Conservation (phyloP, 139 green algal genomes). For the Medakamo hakoo region DNA sequence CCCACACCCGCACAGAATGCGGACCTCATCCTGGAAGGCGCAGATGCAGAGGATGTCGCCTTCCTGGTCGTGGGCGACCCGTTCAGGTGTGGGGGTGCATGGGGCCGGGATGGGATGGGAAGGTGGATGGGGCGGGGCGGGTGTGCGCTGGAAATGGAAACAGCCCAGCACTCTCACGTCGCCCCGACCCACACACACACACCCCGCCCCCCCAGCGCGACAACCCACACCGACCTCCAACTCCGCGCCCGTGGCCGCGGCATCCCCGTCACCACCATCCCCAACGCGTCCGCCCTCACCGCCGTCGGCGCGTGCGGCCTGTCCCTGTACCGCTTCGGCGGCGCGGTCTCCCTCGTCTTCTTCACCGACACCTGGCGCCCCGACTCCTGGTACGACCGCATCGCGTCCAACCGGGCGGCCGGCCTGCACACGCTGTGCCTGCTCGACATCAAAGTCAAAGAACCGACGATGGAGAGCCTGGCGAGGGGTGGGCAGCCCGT, state of each 20-base stretch:
- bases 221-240: constrained; percentile 90
- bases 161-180: not conserved
- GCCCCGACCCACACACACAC: too few species aligned
- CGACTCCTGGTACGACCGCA: constrained; percentile 74
- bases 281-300: constrained; percentile 97
- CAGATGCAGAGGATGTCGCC: constrained; percentile 62
- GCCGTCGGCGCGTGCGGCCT: constrained; percentile 80
- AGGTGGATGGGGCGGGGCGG: too few species aligned
- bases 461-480: constrained; percentile 75
- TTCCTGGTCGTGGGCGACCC: constrained; percentile 97
- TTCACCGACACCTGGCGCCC: constrained; percentile 94
- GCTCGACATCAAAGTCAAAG: constrained; percentile 86
- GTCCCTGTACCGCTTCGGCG: constrained; percentile 91
- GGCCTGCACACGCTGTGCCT: constrained; percentile 92
- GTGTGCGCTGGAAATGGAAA: too few species aligned
- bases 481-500: constrained; percentile 57
- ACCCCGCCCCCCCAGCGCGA: constrained; percentile 41
- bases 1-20: constrained; percentile 24
- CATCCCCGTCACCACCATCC: constrained; percentile 72
- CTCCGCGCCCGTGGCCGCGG: constrained; percentile 51
- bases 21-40: constrained; percentile 70
- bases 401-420: constrained; percentile 33
- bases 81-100: constrained; percentile 55
- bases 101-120: too few species aligned
- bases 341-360: constrained; percentile 89